Evolutionary conservation across 2,329 filamentous ascomycete genomes (phyloP).

Genomic region (Diaporthe sp.): DNA sequence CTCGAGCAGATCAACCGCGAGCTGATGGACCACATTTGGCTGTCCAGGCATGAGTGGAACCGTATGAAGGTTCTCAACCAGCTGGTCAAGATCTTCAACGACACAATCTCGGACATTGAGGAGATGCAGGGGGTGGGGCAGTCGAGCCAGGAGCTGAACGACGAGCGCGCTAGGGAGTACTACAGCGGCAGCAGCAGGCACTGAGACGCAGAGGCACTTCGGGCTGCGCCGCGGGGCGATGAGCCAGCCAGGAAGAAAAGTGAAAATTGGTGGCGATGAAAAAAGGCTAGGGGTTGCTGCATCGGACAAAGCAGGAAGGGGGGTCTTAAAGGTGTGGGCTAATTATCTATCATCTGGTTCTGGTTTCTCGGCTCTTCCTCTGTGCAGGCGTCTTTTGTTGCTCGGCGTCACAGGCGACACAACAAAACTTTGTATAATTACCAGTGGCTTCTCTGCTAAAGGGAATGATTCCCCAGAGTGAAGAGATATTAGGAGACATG

Average conservation of each 20-base stretch:
- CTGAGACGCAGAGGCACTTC: neutral
- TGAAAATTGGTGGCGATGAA: neutral
- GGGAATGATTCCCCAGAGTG: neutral
- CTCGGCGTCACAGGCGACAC: conserved; percentile 7
- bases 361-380: neutral
- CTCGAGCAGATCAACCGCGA: conserved; percentile 92
- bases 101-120: conserved; percentile 78
- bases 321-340: neutral
- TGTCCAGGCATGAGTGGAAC: conserved; percentile 84
- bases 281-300: neutral
- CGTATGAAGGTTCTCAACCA: conserved; percentile 73
- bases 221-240: neutral
- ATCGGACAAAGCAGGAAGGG: conserved; percentile 2
- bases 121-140: conserved; percentile 60
- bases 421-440: conserved; percentile 25
- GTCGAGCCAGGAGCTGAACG: conserved; percentile 56
- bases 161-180: conserved; percentile 12
- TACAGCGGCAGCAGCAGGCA: conserved; percentile 23
- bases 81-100: conserved; percentile 81
- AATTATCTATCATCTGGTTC: conserved; percentile 22
- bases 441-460: conserved; percentile 15
- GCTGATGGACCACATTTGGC: conserved; percentile 93
- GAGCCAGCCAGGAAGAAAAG: neutral
- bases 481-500: neutral
- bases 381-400: conserved; percentile 1